Conservation (phyloP, 495 filamentous ascomycete species). For the Lasiosphaeria miniovina region DNA sequence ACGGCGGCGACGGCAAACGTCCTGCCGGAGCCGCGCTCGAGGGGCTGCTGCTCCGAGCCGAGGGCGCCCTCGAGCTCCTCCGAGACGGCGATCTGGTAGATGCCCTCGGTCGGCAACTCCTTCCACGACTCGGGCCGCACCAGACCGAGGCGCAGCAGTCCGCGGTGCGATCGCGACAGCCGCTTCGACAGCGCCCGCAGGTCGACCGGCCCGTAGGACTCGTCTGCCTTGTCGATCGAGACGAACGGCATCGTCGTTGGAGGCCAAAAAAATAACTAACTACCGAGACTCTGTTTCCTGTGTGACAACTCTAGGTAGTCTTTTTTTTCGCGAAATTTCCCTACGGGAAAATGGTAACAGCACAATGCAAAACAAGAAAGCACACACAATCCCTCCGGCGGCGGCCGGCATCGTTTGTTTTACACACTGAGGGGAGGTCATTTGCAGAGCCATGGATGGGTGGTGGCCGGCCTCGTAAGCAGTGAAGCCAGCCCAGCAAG, state of each 20-base stretch:
- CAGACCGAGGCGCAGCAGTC: background rate
- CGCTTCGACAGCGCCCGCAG: background rate
- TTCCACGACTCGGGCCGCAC: background rate
- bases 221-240: background rate
- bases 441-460: too few relatives aligned
- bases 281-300: too few relatives aligned
- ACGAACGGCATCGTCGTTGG: background rate
- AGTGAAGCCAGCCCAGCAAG: too few relatives aligned
- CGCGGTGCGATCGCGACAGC: background rate
- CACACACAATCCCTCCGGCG: too few relatives aligned
- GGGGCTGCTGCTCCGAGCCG: slow-evolving; percentile 2
- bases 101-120: slow-evolving; percentile 11
- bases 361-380: too few relatives aligned
- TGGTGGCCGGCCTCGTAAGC: too few relatives aligned
- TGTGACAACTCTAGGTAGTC: too few relatives aligned
- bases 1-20: slow-evolving; percentile 19
- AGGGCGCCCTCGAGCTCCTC: slow-evolving; percentile 17
- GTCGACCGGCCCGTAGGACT: background rate
- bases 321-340: too few relatives aligned
- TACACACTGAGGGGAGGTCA: too few relatives aligned
- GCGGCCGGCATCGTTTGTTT: too few relatives aligned
- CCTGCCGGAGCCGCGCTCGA: slow-evolving; percentile 16
- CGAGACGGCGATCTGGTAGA: slow-evolving; percentile 21
- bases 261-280: background rate
- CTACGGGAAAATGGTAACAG: too few relatives aligned